Evolutionary conservation across 129 eudicot genomes (phyloP).

Genomic region (Escallonia herrerae): DNA sequence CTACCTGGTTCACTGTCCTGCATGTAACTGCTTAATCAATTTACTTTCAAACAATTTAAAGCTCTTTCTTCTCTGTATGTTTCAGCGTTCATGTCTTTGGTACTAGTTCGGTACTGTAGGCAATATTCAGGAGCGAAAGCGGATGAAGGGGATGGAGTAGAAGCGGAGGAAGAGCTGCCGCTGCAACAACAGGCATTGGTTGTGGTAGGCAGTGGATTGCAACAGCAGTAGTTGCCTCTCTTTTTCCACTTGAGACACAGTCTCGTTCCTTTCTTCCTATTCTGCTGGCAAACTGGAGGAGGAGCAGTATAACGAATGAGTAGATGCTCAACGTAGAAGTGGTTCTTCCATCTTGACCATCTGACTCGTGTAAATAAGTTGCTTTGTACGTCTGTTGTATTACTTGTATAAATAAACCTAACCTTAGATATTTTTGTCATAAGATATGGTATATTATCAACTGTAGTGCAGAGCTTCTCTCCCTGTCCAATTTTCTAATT

Average conservation of each 20-base stretch:
- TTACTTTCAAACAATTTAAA: not conserved
- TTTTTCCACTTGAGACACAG: too few species aligned
- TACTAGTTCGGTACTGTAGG: constrained; percentile 45
- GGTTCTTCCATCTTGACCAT: too few species aligned
- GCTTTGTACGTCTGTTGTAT: not conserved
- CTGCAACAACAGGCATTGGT: constrained; percentile 39
- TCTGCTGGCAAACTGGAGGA: too few species aligned
- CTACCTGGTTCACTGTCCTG: not conserved
- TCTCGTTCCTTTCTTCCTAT: too few species aligned
- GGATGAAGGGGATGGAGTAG: constrained; percentile 26
- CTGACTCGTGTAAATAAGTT: not conserved
- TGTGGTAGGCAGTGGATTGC: constrained; percentile 23
- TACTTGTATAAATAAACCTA: constrained; percentile 4
- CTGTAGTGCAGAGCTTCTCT: too few species aligned
- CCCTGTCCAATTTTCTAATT: too few species aligned
- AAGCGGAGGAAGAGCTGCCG: constrained; percentile 22
- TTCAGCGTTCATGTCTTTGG: constrained; percentile 62
- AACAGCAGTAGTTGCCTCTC: not conserved
- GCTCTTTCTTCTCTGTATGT: not conserved
- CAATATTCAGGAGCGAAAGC: constrained; percentile 32
- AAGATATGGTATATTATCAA: too few species aligned
- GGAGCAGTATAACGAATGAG: too few species aligned
- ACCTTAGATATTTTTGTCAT: not conserved
- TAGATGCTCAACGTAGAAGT: too few species aligned
- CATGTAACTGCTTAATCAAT: too few species aligned